phyloP scores from a whole-genome alignment of 2,329 filamentous ascomycete species.

The Magnaporthiopsis incrustans region DNA sequence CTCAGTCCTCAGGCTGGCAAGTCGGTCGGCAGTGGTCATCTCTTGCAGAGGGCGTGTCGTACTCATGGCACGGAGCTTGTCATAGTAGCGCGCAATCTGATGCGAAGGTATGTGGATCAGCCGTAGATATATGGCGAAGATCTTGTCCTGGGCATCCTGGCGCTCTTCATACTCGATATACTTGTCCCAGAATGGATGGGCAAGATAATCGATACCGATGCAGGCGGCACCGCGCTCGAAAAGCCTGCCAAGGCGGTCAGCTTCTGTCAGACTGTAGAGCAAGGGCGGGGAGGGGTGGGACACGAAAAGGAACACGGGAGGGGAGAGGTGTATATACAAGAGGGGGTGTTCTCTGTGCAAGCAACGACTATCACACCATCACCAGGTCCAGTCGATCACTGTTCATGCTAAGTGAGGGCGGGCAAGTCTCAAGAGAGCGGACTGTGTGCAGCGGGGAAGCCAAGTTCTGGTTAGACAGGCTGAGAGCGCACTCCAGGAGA shows the following conservation, averaged over 20 bases:
- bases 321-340: constrained; percentile 53
- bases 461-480: constrained; percentile 7
- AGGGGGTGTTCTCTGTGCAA: constrained; percentile 30
- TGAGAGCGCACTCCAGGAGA: constrained; percentile 7
- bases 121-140: constrained; percentile 75
- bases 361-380: constrained; percentile 41
- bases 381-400: constrained; percentile 31
- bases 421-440: constrained; percentile 19
- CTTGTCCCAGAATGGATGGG: constrained; percentile 98
- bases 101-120: constrained; percentile 89
- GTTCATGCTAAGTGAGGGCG: constrained; percentile 23
- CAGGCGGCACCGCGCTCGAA: constrained; percentile 83
- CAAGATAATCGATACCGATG: constrained; percentile 87
- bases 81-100: constrained; percentile 91
- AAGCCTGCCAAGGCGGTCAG: constrained; percentile 52
- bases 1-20: constrained; percentile 63
- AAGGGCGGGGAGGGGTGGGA: constrained; percentile 16
- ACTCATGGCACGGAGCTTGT: constrained; percentile 74
- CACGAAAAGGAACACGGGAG: constrained; percentile 17
- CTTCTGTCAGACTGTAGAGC: constrained; percentile 8
- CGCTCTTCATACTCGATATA: constrained; percentile 96
- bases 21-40: constrained; percentile 58
- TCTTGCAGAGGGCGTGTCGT: constrained; percentile 66
- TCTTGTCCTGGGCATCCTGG: constrained; percentile 72
- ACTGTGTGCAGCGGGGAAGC: constrained; percentile 6